phyloP scores from a whole-genome alignment of 202 grass and related monocot species.

The Elaeis oleifera region DNA sequence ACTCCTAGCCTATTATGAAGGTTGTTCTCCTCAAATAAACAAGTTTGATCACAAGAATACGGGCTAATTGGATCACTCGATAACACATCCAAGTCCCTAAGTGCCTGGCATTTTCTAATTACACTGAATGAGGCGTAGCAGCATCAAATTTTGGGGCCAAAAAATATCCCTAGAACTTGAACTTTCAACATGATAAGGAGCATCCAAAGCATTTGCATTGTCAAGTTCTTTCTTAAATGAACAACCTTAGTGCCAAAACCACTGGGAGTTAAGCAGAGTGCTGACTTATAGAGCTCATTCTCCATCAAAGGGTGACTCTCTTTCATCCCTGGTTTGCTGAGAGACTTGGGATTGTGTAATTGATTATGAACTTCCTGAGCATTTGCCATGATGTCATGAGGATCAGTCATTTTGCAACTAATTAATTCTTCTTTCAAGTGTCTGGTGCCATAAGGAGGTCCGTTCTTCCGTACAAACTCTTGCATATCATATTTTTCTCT shows the following conservation, averaged over 20 bases:
- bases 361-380: constrained; percentile 28
- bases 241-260: constrained; percentile 27
- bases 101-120: constrained; percentile 36
- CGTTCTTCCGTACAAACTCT: constrained; percentile 21
- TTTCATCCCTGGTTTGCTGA: constrained; percentile 29
- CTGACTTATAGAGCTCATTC: constrained; percentile 29
- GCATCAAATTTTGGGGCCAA: constrained; percentile 32
- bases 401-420: constrained; percentile 6
- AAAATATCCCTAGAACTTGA: constrained; percentile 28
- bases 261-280: constrained; percentile 23
- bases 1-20: constrained; percentile 25
- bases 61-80: constrained; percentile 11
- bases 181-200: constrained; percentile 33
- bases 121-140: constrained; percentile 18
- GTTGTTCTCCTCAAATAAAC: not conserved
- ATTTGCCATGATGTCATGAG: constrained; percentile 27
- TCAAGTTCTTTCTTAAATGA: constrained; percentile 36
- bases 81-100: constrained; percentile 10
- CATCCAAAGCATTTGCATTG: constrained; percentile 6
- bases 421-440: constrained; percentile 22
- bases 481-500: constrained; percentile 12
- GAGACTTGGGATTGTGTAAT: constrained; percentile 24
- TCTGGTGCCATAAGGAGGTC: constrained; percentile 29
- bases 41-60: constrained; percentile 21
- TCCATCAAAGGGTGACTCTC: constrained; percentile 30